Conservation (phyloP, 345 rosid species). For the Eucalyptus pauciflora region DNA sequence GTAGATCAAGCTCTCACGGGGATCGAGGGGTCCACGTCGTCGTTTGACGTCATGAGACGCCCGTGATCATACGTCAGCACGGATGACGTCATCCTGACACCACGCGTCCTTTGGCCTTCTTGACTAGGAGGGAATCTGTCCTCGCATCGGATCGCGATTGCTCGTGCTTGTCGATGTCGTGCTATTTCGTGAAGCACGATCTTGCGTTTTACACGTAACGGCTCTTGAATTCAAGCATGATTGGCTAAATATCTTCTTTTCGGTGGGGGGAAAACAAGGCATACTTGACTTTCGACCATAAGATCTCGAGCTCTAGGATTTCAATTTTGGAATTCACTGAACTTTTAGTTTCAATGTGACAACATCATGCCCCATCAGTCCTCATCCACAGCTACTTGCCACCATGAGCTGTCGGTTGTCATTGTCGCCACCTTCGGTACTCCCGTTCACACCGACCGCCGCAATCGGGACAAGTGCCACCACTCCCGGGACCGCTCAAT, state of each 20-base stretch:
- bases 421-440: neutral
- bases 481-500: neutral
- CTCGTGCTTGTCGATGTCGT: neutral
- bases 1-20: neutral
- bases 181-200: neutral
- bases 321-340: neutral
- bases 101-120: neutral
- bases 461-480: neutral
- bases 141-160: neutral
- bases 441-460: neutral
- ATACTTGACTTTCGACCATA: neutral
- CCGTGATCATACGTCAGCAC: rapidly evolving
- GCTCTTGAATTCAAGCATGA: neutral
- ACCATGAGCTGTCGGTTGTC: neutral
- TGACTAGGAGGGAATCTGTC: neutral
- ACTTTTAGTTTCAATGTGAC: neutral
- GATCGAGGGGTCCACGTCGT: neutral
- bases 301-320: neutral
- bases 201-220: neutral
- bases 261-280: neutral
- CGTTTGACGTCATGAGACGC: neutral
- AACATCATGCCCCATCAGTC: neutral
- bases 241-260: neutral
- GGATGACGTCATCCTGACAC: neutral
- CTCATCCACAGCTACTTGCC: neutral